These are phyloP conservation scores for Grigorovia humatica DNA, from an alignment of 805 yeast species.

Conservation along the genomic window DNA sequence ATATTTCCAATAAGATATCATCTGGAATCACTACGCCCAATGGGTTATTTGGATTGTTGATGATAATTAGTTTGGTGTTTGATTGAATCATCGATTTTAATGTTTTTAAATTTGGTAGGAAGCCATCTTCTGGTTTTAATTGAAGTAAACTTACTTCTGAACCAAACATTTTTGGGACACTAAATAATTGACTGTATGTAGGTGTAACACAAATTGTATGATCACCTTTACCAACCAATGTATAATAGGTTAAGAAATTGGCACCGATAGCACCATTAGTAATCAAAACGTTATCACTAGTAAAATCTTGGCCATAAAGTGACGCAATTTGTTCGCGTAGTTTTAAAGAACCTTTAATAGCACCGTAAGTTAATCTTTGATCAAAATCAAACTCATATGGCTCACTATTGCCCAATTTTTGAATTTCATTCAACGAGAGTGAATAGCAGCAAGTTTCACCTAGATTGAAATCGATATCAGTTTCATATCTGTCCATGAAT, in stretches of 20 bases:
- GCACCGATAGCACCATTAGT: conserved; percentile 51
- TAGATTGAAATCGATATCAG: conserved; percentile 31
- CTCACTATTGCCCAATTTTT: conserved; percentile 20
- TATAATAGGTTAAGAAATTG: conserved; percentile 37
- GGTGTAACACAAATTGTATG: conserved; percentile 41
- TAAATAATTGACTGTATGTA: conserved; percentile 39
- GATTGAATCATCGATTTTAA: conserved; percentile 26
- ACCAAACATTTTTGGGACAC: conserved; percentile 40
- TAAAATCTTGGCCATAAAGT: conserved; percentile 25
- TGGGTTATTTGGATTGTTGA: conserved; percentile 45
- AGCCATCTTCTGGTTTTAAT: conserved; percentile 28
- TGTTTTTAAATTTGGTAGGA: conserved; percentile 29
- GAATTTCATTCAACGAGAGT: conserved; percentile 32
- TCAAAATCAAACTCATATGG: conserved; percentile 16
- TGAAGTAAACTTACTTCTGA: conserved; percentile 31
- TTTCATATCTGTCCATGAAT: conserved; percentile 44
- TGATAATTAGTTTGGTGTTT: conserved; percentile 36
- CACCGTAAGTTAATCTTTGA: conserved; percentile 35
- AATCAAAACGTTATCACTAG: conserved; percentile 33
- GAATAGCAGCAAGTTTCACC: conserved; percentile 47
- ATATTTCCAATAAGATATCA: conserved; percentile 28
- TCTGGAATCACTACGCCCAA: conserved; percentile 29
- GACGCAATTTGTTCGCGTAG: conserved; percentile 30
- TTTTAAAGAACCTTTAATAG: conserved; percentile 36
- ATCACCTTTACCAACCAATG: conserved; percentile 36